Base-by-base conservation (phyloP, 2,329 filamentous ascomycete genomes). In the Aspergillus brasiliensis region DNA sequence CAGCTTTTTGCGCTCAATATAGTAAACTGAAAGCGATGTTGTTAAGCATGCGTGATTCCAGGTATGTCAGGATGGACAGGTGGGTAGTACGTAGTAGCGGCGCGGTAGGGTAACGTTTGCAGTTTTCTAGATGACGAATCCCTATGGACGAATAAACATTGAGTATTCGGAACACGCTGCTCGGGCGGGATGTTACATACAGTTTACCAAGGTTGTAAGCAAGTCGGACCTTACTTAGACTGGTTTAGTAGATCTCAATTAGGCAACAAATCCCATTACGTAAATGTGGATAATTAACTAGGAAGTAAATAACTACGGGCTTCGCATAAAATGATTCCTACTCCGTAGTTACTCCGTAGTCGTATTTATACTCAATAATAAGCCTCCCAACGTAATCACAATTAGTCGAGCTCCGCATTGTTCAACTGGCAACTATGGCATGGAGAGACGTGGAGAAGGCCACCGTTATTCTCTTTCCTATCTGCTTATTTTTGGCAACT, bases 101-200 rank as follows among this genome's bases (percentile, higher is more conserved):
- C 5, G 31, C 31, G 8, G 34, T 21, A 40, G 25, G 51, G 37
- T 23, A 31, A 52, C 51, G 51, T 37, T 25, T 37, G 51, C 34
- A 25, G 34, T 25, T 21, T 52, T 21, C 34, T 52, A 23, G 51
- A 52, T 52, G 51, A 52, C 51, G 51, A 52, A 52, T 52, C 51
- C 38, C 25, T 8, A 52, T 31, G 23, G 17, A 38, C 46, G 23
- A 49, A 51, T 37, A 13, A 51, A 31, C 15, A 31, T 37, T 17
- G 34, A 37, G 28, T 37, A 13, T n/a, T 49, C 21, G 27, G 46
- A 31, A 27, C 46, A 49, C 46, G 46, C 46, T 19, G 46, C 46
- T 31, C 46, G 46, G 13, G 23, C 15, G 46, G 40, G 40, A 44
- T 44, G 40, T 13, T 23, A 44, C 40, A 23, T 34, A 10, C 31